Evolutionary conservation across 345 rosid genomes (phyloP).

Genomic region (Gossypium thurberi): DNA sequence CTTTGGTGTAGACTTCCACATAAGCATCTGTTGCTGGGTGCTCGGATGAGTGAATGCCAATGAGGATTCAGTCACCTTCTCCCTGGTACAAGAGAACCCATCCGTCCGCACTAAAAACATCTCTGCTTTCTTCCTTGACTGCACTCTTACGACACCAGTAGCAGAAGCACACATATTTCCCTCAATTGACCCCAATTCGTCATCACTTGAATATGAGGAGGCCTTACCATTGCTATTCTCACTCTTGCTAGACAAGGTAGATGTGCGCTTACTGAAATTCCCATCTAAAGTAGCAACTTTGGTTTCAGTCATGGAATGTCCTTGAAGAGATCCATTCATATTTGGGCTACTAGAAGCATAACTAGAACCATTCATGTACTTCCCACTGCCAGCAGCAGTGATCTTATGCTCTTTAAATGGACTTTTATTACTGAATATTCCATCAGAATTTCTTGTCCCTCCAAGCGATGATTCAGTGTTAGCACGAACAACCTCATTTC

Average conservation of each 20-base stretch:
- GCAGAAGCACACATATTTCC: constrained; percentile 97
- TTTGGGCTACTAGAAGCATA: constrained; percentile 24
- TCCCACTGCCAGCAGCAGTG: constrained; percentile 26
- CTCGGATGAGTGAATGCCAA: constrained; percentile 98
- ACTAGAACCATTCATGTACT: constrained; percentile 27
- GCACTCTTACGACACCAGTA: constrained; percentile 95
- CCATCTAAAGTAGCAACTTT: constrained; percentile 26
- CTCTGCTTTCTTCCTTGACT: constrained; percentile 94
- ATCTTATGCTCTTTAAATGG: constrained; percentile 24
- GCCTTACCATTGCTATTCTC: constrained; percentile 25
- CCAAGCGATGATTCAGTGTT: constrained; percentile 18
- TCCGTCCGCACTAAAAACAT: constrained; percentile 96
- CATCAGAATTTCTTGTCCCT: constrained; percentile 35
- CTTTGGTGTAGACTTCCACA: constrained; percentile 94
- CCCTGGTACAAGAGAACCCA: constrained; percentile 92
- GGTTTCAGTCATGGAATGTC: constrained; percentile 20
- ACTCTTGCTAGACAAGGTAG: constrained; percentile 29
- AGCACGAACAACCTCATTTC: constrained; percentile 19
- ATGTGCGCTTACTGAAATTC: constrained; percentile 22
- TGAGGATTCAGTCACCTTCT: constrained; percentile 91
- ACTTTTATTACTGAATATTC: constrained; percentile 19
- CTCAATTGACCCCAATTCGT: constrained; percentile 48
- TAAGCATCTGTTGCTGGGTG: constrained; percentile 98
- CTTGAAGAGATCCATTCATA: constrained; percentile 21
- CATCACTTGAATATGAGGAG: constrained; percentile 43